Evolutionary conservation across 495 filamentous ascomycete species (phyloP), one percentile per base, ranked within the genome.

Genomic region (Gamarada debralockiae): DNA sequence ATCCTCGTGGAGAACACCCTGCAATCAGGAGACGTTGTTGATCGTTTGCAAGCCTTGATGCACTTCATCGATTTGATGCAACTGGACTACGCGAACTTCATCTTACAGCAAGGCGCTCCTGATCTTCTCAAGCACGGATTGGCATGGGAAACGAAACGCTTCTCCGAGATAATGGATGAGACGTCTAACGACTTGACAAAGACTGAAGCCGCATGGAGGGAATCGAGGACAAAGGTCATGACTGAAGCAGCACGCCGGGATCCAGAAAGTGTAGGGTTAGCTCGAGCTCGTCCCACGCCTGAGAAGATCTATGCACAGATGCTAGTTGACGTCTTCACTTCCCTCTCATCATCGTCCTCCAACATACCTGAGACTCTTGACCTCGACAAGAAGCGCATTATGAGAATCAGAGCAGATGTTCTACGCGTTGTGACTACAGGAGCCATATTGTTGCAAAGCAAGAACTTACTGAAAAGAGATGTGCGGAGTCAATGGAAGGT

Each of bases 71-170:
- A 98, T 62, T 77, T 92, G 45, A 82, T 98, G 58, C 86, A 90
- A n/a, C 80, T 97, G 48, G 93, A 98, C 64, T 92, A 97, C 61
- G 88, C 91, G 7, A 98, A 98, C 65, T 97, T 93, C 61, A 80
- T 96, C 68, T 77, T 98, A 10, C 85, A 86, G 61, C 72, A 87
- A 27, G 83, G 85, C 0, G 90, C 90, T 0, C 90, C 90, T 1
- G 80, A 81, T 29, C 82, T 98, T 23, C 84, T 96, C 41, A 80
- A 89, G 53, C 84, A 95, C 55, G 88, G 88, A 3, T 72, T 83
- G 0, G 78, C 80, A 0, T 97, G 97, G 66, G 93, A 98, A 65
- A 75, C 85, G 24, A 79, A 84, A 48, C 76, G 75, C 13, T 97
- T 98, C 55, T 77, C 83, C 3, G 75, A 85, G 22, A 82, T 84